Evolutionary conservation across 768 basidiomycete genomes (phyloP), one percentile per base, ranked within the genome.

Genomic region (Trametes villosa): DNA sequence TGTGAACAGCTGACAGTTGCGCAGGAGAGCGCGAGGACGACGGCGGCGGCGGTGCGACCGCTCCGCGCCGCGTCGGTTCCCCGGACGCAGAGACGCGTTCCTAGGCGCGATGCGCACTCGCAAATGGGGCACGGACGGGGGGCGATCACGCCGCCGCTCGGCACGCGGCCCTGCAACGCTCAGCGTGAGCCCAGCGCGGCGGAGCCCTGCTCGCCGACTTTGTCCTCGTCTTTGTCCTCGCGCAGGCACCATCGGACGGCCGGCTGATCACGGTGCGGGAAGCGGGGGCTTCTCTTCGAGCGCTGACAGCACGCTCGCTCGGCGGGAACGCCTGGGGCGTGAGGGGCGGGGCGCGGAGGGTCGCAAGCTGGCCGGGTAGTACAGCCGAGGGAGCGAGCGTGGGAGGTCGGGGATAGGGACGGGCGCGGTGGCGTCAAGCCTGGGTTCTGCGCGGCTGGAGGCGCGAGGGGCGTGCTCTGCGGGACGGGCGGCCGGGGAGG

Each of bases 371-470:
- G 50, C 40, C 49, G 50, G 38, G 49, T 29, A 49, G 15, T 48
- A 44, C 29, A 27, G 34, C 51, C 58, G 59, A 41, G 46, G n/a
- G 42, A 13, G 29, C 40, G 31, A 17, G 52, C 41, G 29, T 47
- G 47, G 36, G 36, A 57, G 46, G 54, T n/a, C 54, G 41, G 54
- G 29, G 45, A 34, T 38, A 48, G 46, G 20, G 46, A 41, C 17
- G 46, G 27, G 22, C 31, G 31, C n/a, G 33, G 33, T 20, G 31
- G 54, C 45, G 55, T 49, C 22, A 45, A 47, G 31, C 12, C 29
- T n/a, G 42, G 53, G n/a, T 45, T 54, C 53, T 34, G 41, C 53
- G 36, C 31, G 54, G 31, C 31, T 18, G 46, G 46, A n/a, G n/a
- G n/a, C n/a, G n/a, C 29, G 29, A 34, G 17, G 33, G 33, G 20